A percentile compares a stretch with the other conserved stretches of the same genome.
These are phyloP conservation scores for Neonectria neomacrospora DNA, from an alignment of 2,329 filamentous ascomycete species.

Conservation along the genomic window DNA sequence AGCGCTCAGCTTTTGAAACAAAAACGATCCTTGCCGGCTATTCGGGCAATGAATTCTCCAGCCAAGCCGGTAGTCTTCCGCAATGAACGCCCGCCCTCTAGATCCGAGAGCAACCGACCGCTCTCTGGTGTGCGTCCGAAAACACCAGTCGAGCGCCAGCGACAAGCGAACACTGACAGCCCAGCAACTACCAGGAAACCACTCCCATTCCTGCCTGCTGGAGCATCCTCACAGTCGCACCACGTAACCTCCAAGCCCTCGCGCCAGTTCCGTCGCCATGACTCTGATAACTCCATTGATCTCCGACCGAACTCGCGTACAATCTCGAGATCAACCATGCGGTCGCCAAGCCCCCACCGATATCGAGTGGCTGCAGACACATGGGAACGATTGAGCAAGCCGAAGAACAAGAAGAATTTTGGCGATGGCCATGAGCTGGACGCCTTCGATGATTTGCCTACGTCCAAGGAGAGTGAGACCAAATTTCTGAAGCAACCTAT, in stretches of 20 bases:
- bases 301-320: slow-evolving; percentile 67
- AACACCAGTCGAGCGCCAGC: slow-evolving; percentile 74
- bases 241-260: slow-evolving; percentile 78
- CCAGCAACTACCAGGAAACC: slow-evolving; percentile 67
- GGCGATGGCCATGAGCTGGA: slow-evolving; percentile 94
- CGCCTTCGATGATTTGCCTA: slow-evolving; percentile 93
- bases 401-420: slow-evolving; percentile 69
- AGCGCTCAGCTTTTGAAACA: slow-evolving; percentile 72
- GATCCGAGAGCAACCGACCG: slow-evolving; percentile 63
- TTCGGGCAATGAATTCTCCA: slow-evolving; percentile 63
- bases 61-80: slow-evolving; percentile 60
- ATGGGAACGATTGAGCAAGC: slow-evolving; percentile 78
- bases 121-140: slow-evolving; percentile 69
- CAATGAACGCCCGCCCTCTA: slow-evolving; percentile 69
- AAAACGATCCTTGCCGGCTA: slow-evolving; percentile 72
- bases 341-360: slow-evolving; percentile 70
- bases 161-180: slow-evolving; percentile 60
- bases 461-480: slow-evolving; percentile 82
- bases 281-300: slow-evolving; percentile 77
- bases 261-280: slow-evolving; percentile 80
- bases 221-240: slow-evolving; percentile 79
- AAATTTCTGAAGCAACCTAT: slow-evolving; percentile 84
- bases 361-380: slow-evolving; percentile 59
- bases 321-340: slow-evolving; percentile 67
- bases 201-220: slow-evolving; percentile 82